A percentile compares a stretch with the other conserved stretches of the same genome.
phyloP scores from a whole-genome alignment of 345 rosid genomes.

The Alliaria petiolata region DNA sequence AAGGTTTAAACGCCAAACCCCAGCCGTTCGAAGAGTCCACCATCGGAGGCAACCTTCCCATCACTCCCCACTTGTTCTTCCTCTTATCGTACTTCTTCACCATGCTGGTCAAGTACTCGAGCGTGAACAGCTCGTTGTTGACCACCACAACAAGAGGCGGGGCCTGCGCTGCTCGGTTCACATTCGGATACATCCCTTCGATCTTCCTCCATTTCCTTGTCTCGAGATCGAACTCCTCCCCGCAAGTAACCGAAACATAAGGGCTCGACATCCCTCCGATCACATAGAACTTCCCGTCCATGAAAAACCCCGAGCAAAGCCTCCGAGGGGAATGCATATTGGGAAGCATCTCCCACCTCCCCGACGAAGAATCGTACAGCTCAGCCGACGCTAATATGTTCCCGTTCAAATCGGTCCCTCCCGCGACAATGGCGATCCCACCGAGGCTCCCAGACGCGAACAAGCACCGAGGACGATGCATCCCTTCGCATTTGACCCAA shows the following conservation, averaged over 20 bases:
- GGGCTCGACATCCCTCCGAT: slow-evolving; percentile 77
- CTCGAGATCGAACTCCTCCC: slow-evolving; percentile 66
- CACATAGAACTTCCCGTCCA: slow-evolving; percentile 78
- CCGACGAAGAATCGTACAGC: slow-evolving; percentile 58
- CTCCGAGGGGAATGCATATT: slow-evolving; percentile 68
- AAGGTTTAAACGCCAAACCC: slow-evolving; percentile 90
- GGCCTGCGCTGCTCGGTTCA: slow-evolving; percentile 73
- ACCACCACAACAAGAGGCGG: slow-evolving; percentile 85
- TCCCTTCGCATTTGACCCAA: slow-evolving; percentile 70
- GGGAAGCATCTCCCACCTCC: slow-evolving; percentile 69
- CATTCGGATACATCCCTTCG: slow-evolving; percentile 76
- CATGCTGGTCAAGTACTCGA: slow-evolving; percentile 67
- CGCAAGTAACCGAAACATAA: slow-evolving; percentile 53
- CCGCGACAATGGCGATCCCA: slow-evolving; percentile 64
- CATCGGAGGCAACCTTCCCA: slow-evolving; percentile 74
- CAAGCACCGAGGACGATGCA: slow-evolving; percentile 73
- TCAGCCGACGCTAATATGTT: slow-evolving; percentile 58
- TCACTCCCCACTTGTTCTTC: slow-evolving; percentile 61
- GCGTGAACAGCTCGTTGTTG: slow-evolving; percentile 63
- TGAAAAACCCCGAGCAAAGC: slow-evolving; percentile 75
- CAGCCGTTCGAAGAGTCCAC: slow-evolving; percentile 80
- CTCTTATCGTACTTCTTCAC: slow-evolving; percentile 68
- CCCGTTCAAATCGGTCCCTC: slow-evolving; percentile 67
- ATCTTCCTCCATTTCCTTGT: slow-evolving; percentile 63
- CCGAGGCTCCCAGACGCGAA: slow-evolving; percentile 74